phyloP scores from a whole-genome alignment of 73 alveolate species.

The Paramecium sonneborni region DNA sequence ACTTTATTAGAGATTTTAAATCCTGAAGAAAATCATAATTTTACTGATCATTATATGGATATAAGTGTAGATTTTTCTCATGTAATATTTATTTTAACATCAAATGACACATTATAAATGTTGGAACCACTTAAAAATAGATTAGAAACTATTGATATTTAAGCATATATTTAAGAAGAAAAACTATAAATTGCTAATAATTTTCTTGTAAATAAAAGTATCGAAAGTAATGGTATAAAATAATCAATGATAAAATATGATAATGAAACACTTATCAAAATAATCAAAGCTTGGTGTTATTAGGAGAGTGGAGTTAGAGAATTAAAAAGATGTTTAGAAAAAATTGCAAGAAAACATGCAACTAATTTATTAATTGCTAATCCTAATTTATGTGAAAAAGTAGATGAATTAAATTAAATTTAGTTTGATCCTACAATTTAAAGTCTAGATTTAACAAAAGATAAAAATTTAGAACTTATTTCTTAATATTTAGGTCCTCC shows the following conservation, averaged over 20 bases:
- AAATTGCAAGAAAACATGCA: conserved; percentile 81
- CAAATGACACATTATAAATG: conserved; percentile 81
- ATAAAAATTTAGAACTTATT: conserved; percentile 39
- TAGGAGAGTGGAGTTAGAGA: conserved; percentile 88
- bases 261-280: neutral
- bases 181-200: conserved; percentile 74
- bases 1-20: conserved; percentile 79
- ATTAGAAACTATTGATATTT: conserved; percentile 80
- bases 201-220: conserved; percentile 70
- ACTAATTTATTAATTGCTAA: conserved; percentile 70
- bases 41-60: conserved; percentile 82
- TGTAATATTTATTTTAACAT: conserved; percentile 81
- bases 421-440: neutral
- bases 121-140: conserved; percentile 84
- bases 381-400: conserved; percentile 44
- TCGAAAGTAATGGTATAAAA: conserved; percentile 44
- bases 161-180: conserved; percentile 83
- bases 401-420: neutral
- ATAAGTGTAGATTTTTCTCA: conserved; percentile 80
- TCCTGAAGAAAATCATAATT: conserved; percentile 79
- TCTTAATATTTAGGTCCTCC: conserved; percentile 56
- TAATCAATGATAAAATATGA: conserved; percentile 42
- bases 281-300: conserved; percentile 73
- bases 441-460: conserved; percentile 14
- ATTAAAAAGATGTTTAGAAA: conserved; percentile 81